phyloP scores from a whole-genome alignment of 495 filamentous ascomycete species.

The Penicillium ochrochloron region DNA sequence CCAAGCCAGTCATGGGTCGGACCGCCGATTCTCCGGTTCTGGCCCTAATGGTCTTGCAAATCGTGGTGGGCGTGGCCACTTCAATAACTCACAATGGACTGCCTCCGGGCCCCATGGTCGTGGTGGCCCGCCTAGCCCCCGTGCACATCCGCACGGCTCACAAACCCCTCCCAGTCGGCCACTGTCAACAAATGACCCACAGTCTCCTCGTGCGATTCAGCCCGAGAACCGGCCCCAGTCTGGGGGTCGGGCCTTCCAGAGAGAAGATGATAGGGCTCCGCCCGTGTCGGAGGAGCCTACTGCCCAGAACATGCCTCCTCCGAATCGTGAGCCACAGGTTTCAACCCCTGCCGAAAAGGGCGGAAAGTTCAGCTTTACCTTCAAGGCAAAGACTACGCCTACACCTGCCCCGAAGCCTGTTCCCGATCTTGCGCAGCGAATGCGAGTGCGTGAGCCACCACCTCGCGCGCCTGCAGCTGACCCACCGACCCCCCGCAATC shows the following conservation, averaged over 20 bases:
- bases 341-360: constrained; percentile 59
- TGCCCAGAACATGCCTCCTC: constrained; percentile 53
- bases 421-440: constrained; percentile 70
- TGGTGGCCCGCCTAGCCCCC: constrained; percentile 40
- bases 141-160: constrained; percentile 32
- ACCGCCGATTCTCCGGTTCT: constrained; percentile 45
- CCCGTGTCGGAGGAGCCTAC: constrained; percentile 36
- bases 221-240: constrained; percentile 65
- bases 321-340: constrained; percentile 49
- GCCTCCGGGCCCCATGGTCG: constrained; percentile 42
- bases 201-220: constrained; percentile 49
- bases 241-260: constrained; percentile 61
- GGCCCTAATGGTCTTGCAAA: constrained; percentile 41
- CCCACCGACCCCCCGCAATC: constrained; percentile 40
- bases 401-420: constrained; percentile 65
- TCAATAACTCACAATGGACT: constrained; percentile 67
- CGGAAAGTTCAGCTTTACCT: constrained; percentile 85
- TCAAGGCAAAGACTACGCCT: constrained; percentile 72
- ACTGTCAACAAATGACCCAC: constrained; percentile 39
- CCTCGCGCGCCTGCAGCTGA: constrained; percentile 41
- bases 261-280: constrained; percentile 60
- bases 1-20: constrained; percentile 54
- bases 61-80: constrained; percentile 48
- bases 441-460: constrained; percentile 60
- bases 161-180: constrained; percentile 34